Evolutionary conservation across 257 asterid species (phyloP), one percentile per base, ranked within the genome.

Genomic region (Catharanthus roseus): DNA sequence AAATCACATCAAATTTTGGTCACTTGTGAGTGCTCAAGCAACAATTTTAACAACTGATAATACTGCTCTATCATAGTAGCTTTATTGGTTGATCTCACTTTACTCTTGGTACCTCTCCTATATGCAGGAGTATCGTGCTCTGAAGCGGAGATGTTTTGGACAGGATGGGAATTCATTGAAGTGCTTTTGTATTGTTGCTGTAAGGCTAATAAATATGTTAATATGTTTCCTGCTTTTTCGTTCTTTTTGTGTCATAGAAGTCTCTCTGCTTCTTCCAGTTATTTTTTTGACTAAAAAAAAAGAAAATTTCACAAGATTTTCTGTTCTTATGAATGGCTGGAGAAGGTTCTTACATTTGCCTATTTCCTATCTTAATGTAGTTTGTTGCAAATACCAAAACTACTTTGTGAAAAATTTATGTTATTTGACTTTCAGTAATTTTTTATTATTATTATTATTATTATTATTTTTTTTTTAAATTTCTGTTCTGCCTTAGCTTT

Each of bases 141-240:
- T 93, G 82, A 93, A 89, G 83, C 84, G 86, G 63, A 88, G 96
- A 81, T 93, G 98, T 84, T 81, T 68, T 61, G 85, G 86, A 19
- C 97, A 85, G 85, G 92, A 87, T 60, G 93, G 96, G 72, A 93
- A 85, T 67, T 87, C 92, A 38, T 80, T 86, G 81, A 90, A 87
- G 79, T 93, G 97, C 86, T 86, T 85, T 72, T 93, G 98, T 86
- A 84, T 88, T 70, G 89, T 93, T 80, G 91, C 95, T 45, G 98
- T 93, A 85, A 76, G 93, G 77, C 63, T 29, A 75, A 19, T 69
- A 28, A 53, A 70, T 54, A 51, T 44, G 55, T 70, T 33, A 60
- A 41, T 33, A 49, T 31, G 75, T 65, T 26, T 53, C 31, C 41
- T 62, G 26, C 67, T 65, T 65, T 51, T 26, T 58, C 33, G 19